phyloP scores from a whole-genome alignment of 2,329 filamentous ascomycete genomes.

The Aspergillus spinulosporus region DNA sequence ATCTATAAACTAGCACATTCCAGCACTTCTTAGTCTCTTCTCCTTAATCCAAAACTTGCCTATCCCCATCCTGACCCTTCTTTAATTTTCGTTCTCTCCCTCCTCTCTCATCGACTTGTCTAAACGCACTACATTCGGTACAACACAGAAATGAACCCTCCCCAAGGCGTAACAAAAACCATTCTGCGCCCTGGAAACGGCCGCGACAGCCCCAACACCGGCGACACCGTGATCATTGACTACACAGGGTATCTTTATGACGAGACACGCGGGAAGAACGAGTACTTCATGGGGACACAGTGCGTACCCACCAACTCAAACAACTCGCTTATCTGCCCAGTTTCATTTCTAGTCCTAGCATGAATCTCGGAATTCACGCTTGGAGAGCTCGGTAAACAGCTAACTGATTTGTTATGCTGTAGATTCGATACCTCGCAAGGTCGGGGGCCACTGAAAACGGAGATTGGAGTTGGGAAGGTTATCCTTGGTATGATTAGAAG shows the following conservation, averaged over 20 bases:
- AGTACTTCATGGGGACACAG: constrained; percentile 64
- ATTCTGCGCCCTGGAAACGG: constrained; percentile 62
- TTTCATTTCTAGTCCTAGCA: no score
- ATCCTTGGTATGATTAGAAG: constrained; percentile 68
- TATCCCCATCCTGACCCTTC: no score
- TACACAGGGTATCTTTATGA: constrained; percentile 90
- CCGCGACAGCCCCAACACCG: constrained; percentile 59
- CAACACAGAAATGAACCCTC: constrained; percentile 2
- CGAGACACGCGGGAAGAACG: constrained; percentile 52
- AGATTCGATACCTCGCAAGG: constrained; percentile 81
- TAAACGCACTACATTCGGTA: background rate
- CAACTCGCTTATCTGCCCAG: no score
- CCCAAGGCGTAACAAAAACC: constrained; percentile 72
- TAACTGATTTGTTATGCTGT: background rate
- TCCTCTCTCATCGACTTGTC: background rate
- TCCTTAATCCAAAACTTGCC: no score
- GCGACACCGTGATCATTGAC: constrained; percentile 79
- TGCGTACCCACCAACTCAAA: constrained; percentile 49
- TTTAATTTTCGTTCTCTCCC: no score
- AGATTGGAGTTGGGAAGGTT: constrained; percentile 79
- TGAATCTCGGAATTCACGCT: no score
- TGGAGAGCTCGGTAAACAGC: background rate
- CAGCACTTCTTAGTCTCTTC: no score
- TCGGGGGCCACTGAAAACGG: constrained; percentile 71
- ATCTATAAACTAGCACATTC: no score